Base-by-base conservation (phyloP, 306 rosid genomes). In the Alnus glutinosa region DNA sequence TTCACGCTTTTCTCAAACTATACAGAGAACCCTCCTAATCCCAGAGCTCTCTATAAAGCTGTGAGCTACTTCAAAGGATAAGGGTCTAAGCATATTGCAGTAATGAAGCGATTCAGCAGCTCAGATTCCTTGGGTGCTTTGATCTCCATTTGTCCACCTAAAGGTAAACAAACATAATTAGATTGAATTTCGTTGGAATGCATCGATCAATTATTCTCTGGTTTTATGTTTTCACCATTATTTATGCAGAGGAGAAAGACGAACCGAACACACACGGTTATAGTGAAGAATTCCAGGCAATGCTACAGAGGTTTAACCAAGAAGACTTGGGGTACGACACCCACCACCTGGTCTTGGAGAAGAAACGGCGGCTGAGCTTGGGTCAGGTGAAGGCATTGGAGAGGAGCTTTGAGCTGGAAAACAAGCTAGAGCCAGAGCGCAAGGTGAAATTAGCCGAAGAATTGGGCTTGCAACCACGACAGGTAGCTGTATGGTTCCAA, bases 401-500 rank as follows among this genome's bases (percentile, higher is more conserved):
- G 80, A 89, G 76, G 9, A 87, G 73, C 79, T 93, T 93, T 71
- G 97, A 91, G 51, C 58, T 81, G 52, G 97, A 91, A 68, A 93
- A 91, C 86, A 93, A 87, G 87, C 79, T 93, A 9, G 93, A 91
- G 75, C 97, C 94, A 75, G 94, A 88, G 61, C 76, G 90, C n/a
- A 93, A 91, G 77, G 59, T 82, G 72, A 87, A 87, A 80, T 42
- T 93, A 42, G 94, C 97, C 9, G 82, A 82, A 59, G 92, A 93
- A 36, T 75, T 93, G 49, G 90, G 92, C 18, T 79, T 93, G 78
- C 88, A 89, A 67, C 94, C 97, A 44, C 83, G 90, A 71, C 98
- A 93, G 48, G 93, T 93, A 44, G 89, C 98, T 3, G 88, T 93
- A 73, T 93, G 98, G 98, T 93, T 91, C 76, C 98, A 93, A 63